Conservation (phyloP, 2,329 filamentous ascomycete species). For the Sordariomycetes sp. region DNA sequence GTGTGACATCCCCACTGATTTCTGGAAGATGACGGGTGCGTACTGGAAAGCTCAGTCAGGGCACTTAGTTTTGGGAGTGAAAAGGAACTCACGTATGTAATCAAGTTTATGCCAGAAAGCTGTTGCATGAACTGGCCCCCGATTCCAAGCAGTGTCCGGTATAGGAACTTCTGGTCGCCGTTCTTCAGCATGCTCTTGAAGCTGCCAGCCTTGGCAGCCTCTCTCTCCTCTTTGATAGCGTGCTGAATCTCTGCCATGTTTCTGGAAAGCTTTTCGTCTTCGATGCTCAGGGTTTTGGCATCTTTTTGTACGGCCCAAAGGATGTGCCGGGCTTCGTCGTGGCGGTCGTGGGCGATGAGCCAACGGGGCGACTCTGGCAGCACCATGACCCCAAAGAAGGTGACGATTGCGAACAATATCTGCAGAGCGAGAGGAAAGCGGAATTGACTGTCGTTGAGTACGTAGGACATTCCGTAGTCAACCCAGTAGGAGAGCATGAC, state of each 20-base stretch:
- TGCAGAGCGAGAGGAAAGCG: slow-evolving; percentile 23
- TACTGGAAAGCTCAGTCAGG: slow-evolving; percentile 1
- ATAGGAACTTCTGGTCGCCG: slow-evolving; percentile 4
- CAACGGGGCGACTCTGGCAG: slow-evolving; percentile 16
- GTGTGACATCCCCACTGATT: slow-evolving; percentile 29
- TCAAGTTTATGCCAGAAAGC: slow-evolving; percentile 7
- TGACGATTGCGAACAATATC: slow-evolving; percentile 12
- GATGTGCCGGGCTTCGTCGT: slow-evolving; percentile 16
- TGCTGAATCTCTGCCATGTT: slow-evolving; percentile 6
- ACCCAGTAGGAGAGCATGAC: slow-evolving; percentile 11
- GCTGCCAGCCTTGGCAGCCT: slow-evolving; percentile 11
- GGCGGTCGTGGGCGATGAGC: slow-evolving; percentile 16
- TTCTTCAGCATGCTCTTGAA: slow-evolving; percentile 11
- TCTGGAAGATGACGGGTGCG: slow-evolving; percentile 29
- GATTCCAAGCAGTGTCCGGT: slow-evolving; percentile 23
- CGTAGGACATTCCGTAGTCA: slow-evolving; percentile 18
- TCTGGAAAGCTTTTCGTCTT: not conserved
- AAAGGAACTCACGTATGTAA: not conserved
- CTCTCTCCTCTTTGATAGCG: slow-evolving; percentile 15
- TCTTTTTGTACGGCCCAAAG: slow-evolving; percentile 7
- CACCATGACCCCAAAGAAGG: slow-evolving; percentile 15
- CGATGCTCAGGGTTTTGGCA: not conserved
- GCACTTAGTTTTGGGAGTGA: not conserved
- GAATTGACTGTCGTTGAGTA: slow-evolving; percentile 19
- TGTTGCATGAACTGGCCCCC: slow-evolving; percentile 24